Base-by-base conservation (phyloP, 2,329 filamentous ascomycete genomes). In the Fusarium tjaetaba region DNA sequence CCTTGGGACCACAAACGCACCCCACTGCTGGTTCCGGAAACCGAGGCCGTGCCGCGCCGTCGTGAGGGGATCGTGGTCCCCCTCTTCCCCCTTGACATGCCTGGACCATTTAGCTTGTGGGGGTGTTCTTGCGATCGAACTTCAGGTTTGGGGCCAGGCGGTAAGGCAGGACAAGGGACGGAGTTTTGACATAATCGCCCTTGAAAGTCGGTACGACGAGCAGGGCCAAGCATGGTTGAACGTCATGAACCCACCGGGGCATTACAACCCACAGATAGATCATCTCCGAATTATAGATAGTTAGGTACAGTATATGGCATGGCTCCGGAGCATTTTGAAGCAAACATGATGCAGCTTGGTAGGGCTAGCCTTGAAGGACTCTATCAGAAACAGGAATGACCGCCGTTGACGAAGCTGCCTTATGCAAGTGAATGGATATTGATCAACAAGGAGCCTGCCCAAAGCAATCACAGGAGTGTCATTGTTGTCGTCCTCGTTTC, bases 1-100 rank as follows among this genome's bases (percentile, higher is more conserved):
- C 72, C 39, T 41, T 70, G 26, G 36, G 39, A 34, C 38, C 49
- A 45, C 61, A 42, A 55, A 57, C 75, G 75, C 75, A 77, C 75
- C 73, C 75, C 75, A 77, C 71, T 75, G 26, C 75, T 75, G 28
- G 65, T 77, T 77, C 68, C 43, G 75, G 75, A 67, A 75, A 76
- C 51, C 46, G 66, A 73, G 45, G 49, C 71, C 71, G 71, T 52
- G 57, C 60, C 49, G 56, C 51, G 39, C 63, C 65, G 46, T 39
- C 48, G 61, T 69, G 61, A 61, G 65, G 60, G 61, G 57, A 68
- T 68, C 57, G 45, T 28, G 43, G 58, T 30, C n/a, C 39, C 43
- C 18, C 26, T 28, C 26, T 28, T n/a, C 24, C 55, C 56, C 42
- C 42, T 65, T 65, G 61, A 55, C 61, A 66, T 65, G 38, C 42